These are phyloP conservation scores for Sarcodon aspratus DNA, from an alignment of 768 basidiomycete species.

Conservation along the genomic window DNA sequence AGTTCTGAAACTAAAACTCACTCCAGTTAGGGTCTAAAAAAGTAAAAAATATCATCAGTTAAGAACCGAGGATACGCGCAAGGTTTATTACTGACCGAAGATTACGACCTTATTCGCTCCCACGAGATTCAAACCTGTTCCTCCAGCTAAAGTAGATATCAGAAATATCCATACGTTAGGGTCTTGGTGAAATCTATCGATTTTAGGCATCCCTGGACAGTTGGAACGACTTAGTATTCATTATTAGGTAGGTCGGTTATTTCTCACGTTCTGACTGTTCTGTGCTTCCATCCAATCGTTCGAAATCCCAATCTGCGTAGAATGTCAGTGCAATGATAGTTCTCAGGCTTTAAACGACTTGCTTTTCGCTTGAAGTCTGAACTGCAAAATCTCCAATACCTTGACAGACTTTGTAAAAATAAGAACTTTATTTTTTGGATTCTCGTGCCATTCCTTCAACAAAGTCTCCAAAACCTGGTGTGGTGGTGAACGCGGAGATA, in stretches of 20 bases:
- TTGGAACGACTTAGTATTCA: not conserved
- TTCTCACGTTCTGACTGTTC: constrained; percentile 52
- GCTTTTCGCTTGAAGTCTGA: constrained; percentile 55
- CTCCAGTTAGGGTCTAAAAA: constrained; percentile 92
- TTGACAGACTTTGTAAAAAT: constrained; percentile 93
- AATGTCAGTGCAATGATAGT: not conserved
- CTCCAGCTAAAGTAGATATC: constrained; percentile 87
- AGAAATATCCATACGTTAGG: constrained; percentile 69
- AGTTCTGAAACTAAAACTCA: constrained; percentile 26
- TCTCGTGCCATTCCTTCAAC: constrained; percentile 56
- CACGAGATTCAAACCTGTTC: constrained; percentile 83
- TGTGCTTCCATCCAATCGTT: constrained; percentile 74
- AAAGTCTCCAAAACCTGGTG: constrained; percentile 58
- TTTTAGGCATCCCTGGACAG: constrained; percentile 65
- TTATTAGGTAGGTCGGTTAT: not conserved
- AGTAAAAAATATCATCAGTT: not conserved
- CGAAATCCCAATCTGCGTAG: constrained; percentile 38
- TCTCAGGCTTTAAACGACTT: constrained; percentile 5
- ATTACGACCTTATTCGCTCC: constrained; percentile 93
- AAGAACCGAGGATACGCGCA: constrained; percentile 2
- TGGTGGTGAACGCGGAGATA: not conserved
- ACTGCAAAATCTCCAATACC: constrained; percentile 75
- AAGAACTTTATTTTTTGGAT: constrained; percentile 71
- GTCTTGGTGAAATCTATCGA: constrained; percentile 75
- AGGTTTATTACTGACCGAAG: constrained; percentile 42